These are phyloP conservation scores for Sclerospora graminicola DNA, from an alignment of 352 stramenopile species.

Conservation along the genomic window DNA sequence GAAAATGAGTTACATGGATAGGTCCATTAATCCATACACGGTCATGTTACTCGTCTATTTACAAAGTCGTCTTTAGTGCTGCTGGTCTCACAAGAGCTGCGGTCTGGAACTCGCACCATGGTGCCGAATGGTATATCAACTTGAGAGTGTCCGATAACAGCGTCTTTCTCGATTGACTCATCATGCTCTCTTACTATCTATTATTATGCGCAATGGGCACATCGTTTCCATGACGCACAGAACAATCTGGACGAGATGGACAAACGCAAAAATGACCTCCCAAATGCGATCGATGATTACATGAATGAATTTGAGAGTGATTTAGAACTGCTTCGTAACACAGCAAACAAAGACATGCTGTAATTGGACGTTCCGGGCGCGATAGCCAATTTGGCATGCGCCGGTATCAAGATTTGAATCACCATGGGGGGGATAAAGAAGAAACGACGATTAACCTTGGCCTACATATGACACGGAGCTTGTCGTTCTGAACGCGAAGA, in stretches of 20 bases:
- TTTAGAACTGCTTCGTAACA: conserved; percentile 75
- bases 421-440: conserved; percentile 90
- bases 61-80: conserved; percentile 51
- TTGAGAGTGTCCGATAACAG: conserved; percentile 30
- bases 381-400: conserved; percentile 78
- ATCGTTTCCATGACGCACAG: conserved; percentile 53
- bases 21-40: conserved; percentile 72
- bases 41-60: conserved; percentile 55
- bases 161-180: conserved; percentile 56
- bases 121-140: conserved; percentile 66
- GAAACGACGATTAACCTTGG: conserved; percentile 94
- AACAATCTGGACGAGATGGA: conserved; percentile 80
- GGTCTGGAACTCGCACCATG: conserved; percentile 63
- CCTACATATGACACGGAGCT: conserved; percentile 81
- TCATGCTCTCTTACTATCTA: conserved; percentile 90
- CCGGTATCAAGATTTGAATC: conserved; percentile 89
- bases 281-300: conserved; percentile 61
- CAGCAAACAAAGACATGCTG: conserved; percentile 91
- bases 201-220: conserved; percentile 64
- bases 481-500: no score
- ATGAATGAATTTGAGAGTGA: conserved; percentile 76
- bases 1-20: conserved; percentile 75
- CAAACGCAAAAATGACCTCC: conserved; percentile 56
- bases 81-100: conserved; percentile 70
- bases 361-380: conserved; percentile 82